phyloP scores from a whole-genome alignment of 352 stramenopile species.

The Phytophthora capsici region DNA sequence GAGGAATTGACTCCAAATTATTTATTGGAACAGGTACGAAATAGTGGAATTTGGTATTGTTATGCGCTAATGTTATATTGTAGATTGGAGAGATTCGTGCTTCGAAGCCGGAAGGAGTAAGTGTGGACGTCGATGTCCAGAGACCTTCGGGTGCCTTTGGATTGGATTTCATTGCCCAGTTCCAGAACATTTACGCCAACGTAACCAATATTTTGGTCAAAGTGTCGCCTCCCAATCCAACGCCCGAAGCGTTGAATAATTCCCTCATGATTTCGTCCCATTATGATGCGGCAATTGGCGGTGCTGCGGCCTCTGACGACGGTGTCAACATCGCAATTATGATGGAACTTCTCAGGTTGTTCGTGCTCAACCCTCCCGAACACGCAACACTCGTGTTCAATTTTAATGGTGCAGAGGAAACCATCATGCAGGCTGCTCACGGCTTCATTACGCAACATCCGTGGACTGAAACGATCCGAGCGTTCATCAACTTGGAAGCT shows the following conservation, averaged over 20 bases:
- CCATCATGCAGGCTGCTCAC: slow-evolving; percentile 79
- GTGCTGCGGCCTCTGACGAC: slow-evolving; percentile 72
- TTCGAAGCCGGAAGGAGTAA: slow-evolving; percentile 39
- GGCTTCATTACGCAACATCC: slow-evolving; percentile 85
- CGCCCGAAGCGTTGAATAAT: slow-evolving; percentile 45
- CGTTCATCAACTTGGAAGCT: slow-evolving; percentile 85
- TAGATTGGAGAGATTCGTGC: slow-evolving; percentile 66
- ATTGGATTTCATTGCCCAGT: slow-evolving; percentile 77
- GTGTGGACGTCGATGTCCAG: slow-evolving; percentile 69
- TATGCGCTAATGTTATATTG: slow-evolving; percentile 25
- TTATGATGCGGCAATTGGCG: slow-evolving; percentile 81
- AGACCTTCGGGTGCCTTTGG: slow-evolving; percentile 75
- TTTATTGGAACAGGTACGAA: slow-evolving; percentile 51
- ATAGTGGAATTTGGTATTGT: neutral
- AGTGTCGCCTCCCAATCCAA: slow-evolving; percentile 39
- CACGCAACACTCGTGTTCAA: slow-evolving; percentile 77
- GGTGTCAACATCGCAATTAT: slow-evolving; percentile 86
- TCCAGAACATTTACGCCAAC: slow-evolving; percentile 89
- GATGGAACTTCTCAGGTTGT: slow-evolving; percentile 68
- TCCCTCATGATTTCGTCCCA: slow-evolving; percentile 81
- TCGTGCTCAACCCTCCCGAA: slow-evolving; percentile 46
- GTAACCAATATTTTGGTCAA: slow-evolving; percentile 85
- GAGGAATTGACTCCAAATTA: slow-evolving; percentile 69
- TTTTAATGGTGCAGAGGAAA: slow-evolving; percentile 85
- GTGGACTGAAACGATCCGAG: slow-evolving; percentile 70